A percentile compares a stretch with the other conserved stretches of the same genome.
Evolutionary conservation across 2,329 filamentous ascomycete genomes (phyloP).

Genomic region (Harringtonia lauricola): DNA sequence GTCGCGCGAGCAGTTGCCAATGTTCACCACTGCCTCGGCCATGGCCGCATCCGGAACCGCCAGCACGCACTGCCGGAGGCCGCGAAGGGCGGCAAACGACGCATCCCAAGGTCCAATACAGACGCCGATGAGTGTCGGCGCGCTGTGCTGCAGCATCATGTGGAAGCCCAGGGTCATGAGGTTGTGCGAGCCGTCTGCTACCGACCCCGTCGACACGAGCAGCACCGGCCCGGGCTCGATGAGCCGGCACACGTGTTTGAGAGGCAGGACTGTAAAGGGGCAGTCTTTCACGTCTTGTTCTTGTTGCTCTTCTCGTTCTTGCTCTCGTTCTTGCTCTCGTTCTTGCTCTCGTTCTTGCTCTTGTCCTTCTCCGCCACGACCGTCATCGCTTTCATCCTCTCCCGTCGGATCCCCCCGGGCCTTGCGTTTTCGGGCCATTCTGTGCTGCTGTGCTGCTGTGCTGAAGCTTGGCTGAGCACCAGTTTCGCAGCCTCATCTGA

Average conservation of each 20-base stretch:
- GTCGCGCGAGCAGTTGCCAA: conserved; percentile 21
- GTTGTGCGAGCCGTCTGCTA: conserved; percentile 20
- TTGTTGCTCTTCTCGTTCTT: background rate
- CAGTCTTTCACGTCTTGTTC: background rate
- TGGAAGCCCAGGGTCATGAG: conserved; percentile 26
- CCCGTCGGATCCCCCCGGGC: too few relatives aligned
- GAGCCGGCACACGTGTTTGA: conserved; percentile 19
- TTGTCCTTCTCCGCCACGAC: background rate
- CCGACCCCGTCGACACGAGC: conserved; percentile 21
- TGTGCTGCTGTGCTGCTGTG: too few relatives aligned
- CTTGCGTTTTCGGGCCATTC: too few relatives aligned
- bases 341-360: too few relatives aligned
- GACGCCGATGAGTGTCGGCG: conserved; percentile 20
- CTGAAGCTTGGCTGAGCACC: too few relatives aligned
- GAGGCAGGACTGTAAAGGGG: conserved; percentile 14
- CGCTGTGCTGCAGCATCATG: conserved; percentile 25
- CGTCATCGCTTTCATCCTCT: too few relatives aligned
- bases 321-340: too few relatives aligned
- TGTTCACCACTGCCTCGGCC: conserved; percentile 17
- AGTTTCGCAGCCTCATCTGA: too few relatives aligned
- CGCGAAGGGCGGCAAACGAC: conserved; percentile 18
- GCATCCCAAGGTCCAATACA: conserved; percentile 23
- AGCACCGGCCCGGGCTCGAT: conserved; percentile 23
- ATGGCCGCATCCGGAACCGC: conserved; percentile 10
- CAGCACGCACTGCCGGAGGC: conserved; percentile 21